Base-by-base conservation (phyloP, 2,329 filamentous ascomycete species). In the Ciborinia camelliae region DNA sequence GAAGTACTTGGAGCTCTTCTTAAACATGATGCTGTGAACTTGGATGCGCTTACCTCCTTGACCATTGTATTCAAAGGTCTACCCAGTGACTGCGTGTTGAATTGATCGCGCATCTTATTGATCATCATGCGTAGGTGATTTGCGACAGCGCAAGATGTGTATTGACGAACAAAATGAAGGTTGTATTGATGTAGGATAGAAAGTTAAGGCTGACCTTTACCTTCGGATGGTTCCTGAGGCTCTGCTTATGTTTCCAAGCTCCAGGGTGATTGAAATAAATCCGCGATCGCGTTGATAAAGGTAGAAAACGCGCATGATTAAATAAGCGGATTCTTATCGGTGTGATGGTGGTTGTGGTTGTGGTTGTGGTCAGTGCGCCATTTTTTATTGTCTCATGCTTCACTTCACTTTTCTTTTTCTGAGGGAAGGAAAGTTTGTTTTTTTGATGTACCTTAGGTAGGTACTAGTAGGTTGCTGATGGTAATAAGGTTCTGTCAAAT, bases 81-180 rank as follows among this genome's bases (percentile, higher is more conserved):
- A 67, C 89, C 89, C 61, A 93, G 82, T 67, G 90, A 90, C 77
- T 90, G 86, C 68, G 82, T 75, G 72, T 86, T 86, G 73, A 78
- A 85, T 59, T 77, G 76, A 73, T 88, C 85, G 71, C 85, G 83
- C 58, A 75, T 75, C 65, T 72, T 69, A 41, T 48, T 67, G 51
- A 68, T 37, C 12, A 62, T 58, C 62, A 68, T 59, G 15, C 51
- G 28, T 9, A n/a, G 26, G n/a, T 23, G 15, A n/a, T 60, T 41
- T 41, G 54, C 47, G 53, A 61, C 53, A 45, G 23, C 54, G 64
- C 65, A 64, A 61, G 39, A 28, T 48, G 59, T 60, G 37, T 37
- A 50, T 32, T 32, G 28, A 28, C 47, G 15, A 43, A 18, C 20
- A 30, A 32, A 48, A 47, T 26, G 10, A 58, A 47, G 41, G 28